Conservation (phyloP, 2,329 filamentous ascomycete species). For the Capronia epimyces region DNA sequence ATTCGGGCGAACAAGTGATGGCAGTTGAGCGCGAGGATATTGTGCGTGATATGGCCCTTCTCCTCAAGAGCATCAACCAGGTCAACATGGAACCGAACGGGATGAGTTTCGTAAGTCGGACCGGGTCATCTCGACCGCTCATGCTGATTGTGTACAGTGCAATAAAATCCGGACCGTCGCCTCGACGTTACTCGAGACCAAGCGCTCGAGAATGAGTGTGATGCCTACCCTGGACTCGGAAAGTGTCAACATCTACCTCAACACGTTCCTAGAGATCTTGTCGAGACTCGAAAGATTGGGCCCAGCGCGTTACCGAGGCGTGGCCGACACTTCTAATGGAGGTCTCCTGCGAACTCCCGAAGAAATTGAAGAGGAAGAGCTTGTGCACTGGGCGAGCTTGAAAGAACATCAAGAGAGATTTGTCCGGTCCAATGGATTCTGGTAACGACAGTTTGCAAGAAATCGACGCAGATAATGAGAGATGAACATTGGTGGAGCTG, state of each 20-base stretch:
- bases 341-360: constrained; percentile 30
- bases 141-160: constrained; percentile 46
- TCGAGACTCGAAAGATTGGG: constrained; percentile 14
- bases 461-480: constrained; percentile 2
- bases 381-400: constrained; percentile 71
- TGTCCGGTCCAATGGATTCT: constrained; percentile 30
- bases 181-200: constrained; percentile 66
- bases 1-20: constrained; percentile 49
- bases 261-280: constrained; percentile 16
- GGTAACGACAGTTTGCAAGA: constrained; percentile 1
- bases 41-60: constrained; percentile 68
- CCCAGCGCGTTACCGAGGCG: constrained; percentile 15
- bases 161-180: constrained; percentile 82
- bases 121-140: not conserved
- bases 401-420: constrained; percentile 72
- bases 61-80: constrained; percentile 72
- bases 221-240: constrained; percentile 39
- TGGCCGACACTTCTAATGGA: constrained; percentile 14
- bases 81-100: constrained; percentile 74
- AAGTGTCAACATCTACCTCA: constrained; percentile 13
- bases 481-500: not conserved
- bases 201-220: constrained; percentile 49
- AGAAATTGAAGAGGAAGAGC: constrained; percentile 68
- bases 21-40: constrained; percentile 72
- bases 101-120: constrained; percentile 54